These are phyloP conservation scores for Erythrophleum fordii DNA, from an alignment of 306 rosid genomes.

Conservation along the genomic window DNA sequence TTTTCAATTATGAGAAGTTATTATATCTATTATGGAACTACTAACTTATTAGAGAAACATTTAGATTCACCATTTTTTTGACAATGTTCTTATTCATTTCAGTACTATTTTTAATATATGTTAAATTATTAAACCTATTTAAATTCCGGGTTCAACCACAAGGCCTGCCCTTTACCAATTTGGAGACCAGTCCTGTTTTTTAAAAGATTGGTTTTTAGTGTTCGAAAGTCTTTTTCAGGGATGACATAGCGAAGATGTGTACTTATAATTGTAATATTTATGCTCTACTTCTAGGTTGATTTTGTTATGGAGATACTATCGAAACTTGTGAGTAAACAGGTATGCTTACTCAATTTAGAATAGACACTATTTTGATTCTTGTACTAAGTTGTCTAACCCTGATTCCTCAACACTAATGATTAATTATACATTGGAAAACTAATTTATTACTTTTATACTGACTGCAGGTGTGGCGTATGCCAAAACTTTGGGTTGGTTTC, in stretches of 20 bases:
- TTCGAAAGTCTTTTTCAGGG: not conserved
- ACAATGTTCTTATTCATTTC: not conserved
- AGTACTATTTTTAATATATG: not conserved
- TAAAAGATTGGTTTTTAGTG: not conserved
- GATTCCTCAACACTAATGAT: not conserved
- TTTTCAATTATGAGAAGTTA: not conserved
- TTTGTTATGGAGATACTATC: constrained; percentile 99
- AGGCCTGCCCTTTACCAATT: not conserved
- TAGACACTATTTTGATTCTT: constrained; percentile 7
- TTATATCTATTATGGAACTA: not conserved
- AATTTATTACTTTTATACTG: constrained; percentile 36
- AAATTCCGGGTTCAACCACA: not conserved
- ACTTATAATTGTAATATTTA: constrained; percentile 17
- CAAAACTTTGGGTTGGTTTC: constrained; percentile 97
- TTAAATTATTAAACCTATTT: not conserved
- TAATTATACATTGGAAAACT: constrained; percentile 29
- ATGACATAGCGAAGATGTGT: constrained; percentile 26
- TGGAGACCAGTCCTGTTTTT: not conserved
- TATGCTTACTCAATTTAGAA: constrained; percentile 32
- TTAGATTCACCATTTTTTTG: not conserved
- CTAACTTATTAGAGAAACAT: not conserved
- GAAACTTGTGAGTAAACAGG: constrained; percentile 92
- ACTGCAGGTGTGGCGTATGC: constrained; percentile 96
- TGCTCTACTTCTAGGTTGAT: constrained; percentile 76
- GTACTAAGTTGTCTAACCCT: not conserved